phyloP scores from a whole-genome alignment of 441 rosid genomes.

The Populus trichocarpa region DNA sequence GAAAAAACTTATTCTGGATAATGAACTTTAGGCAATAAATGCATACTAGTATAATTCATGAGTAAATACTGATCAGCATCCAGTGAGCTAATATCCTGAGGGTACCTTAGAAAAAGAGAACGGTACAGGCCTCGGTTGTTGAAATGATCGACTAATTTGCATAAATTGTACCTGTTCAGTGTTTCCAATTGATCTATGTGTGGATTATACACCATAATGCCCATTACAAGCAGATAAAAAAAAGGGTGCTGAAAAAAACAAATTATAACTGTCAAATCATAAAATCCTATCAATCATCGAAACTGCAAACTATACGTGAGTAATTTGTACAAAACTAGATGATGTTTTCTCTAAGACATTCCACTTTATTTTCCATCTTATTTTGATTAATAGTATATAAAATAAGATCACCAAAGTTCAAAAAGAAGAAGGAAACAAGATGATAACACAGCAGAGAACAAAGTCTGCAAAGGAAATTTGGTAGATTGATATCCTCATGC shows the following conservation, averaged over 20 bases:
- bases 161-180: slow-evolving; percentile 73
- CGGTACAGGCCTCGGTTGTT: slow-evolving; percentile 82
- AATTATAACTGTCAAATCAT: neutral
- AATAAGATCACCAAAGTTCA: neutral
- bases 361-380: neutral
- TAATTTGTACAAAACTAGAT: neutral
- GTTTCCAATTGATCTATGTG: slow-evolving; percentile 18
- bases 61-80: neutral
- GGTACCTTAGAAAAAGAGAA: slow-evolving; percentile 81
- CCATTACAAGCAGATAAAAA: slow-evolving; percentile 5
- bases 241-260: slow-evolving; percentile 4
- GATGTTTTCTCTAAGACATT: neutral
- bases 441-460: neutral
- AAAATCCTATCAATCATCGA: slow-evolving; percentile 1
- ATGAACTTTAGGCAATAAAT: neutral
- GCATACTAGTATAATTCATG: neutral
- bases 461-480: neutral
- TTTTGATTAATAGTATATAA: neutral
- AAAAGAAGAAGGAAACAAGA: neutral
- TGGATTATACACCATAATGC: neutral
- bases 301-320: neutral
- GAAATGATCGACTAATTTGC: slow-evolving; percentile 74
- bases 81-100: neutral
- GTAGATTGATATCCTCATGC: neutral
- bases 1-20: neutral